A percentile compares a stretch with the other conserved stretches of the same genome.
phyloP scores from a whole-genome alignment of 2,329 filamentous ascomycete species.

The Calonectria honghensis region DNA sequence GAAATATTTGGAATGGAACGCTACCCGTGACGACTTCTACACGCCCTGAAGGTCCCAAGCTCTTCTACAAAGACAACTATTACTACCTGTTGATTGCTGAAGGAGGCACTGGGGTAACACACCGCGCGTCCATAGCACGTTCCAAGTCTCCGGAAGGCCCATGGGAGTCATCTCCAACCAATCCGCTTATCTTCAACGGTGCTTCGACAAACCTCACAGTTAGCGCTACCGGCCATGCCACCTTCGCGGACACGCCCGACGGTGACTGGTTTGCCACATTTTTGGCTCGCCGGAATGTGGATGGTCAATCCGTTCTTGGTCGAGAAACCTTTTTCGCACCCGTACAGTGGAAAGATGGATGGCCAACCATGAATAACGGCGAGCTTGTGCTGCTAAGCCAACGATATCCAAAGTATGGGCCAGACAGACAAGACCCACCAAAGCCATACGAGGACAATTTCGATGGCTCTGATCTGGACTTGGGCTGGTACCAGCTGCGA shows the following conservation, averaged over 20 bases:
- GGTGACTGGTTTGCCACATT: constrained; percentile 36
- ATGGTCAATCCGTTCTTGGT: constrained; percentile 23
- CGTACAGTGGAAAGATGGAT: constrained; percentile 27
- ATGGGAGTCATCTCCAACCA: constrained; percentile 10
- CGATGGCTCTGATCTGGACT: not conserved
- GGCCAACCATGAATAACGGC: constrained; percentile 30
- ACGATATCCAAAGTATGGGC: constrained; percentile 6
- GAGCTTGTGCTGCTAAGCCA: constrained; percentile 24
- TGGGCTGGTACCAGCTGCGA: constrained; percentile 33
- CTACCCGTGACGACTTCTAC: constrained; percentile 41
- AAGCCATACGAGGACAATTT: constrained; percentile 25
- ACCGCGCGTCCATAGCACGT: constrained; percentile 27
- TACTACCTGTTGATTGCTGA: constrained; percentile 35
- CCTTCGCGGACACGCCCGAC: constrained; percentile 7
- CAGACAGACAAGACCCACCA: not conserved
- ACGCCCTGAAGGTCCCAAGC: constrained; percentile 46
- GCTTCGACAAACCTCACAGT: constrained; percentile 31
- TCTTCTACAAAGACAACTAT: constrained; percentile 38
- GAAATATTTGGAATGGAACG: constrained; percentile 51
- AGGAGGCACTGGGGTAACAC: constrained; percentile 30
- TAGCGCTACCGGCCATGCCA: constrained; percentile 33
- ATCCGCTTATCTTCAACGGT: constrained; percentile 31
- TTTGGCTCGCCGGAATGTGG: constrained; percentile 30
- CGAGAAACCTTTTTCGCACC: constrained; percentile 28
- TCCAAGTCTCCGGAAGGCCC: constrained; percentile 20